These are phyloP conservation scores for Coniophora puteana DNA, from an alignment of 1,284 basidiomycete species.

Conservation along the genomic window DNA sequence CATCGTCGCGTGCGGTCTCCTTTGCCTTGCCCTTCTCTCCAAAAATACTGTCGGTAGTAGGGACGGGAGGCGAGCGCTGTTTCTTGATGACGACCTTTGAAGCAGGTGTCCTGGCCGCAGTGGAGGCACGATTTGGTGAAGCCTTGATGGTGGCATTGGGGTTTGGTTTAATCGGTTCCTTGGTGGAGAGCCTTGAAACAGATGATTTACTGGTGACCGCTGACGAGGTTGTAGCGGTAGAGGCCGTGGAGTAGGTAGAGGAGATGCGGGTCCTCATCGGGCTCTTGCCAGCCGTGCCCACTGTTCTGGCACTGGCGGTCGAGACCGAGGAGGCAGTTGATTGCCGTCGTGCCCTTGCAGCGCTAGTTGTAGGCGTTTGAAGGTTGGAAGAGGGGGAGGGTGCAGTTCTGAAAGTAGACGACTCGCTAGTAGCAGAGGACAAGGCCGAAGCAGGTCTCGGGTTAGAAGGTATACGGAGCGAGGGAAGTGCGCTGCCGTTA, in stretches of 20 bases:
- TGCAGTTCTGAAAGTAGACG: slow-evolving; percentile 57
- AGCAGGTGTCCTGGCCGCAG: no score
- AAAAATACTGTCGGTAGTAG: no score
- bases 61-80: no score
- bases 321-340: slow-evolving; percentile 40
- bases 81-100: no score
- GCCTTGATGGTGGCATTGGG: no score
- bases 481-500: slow-evolving; percentile 23
- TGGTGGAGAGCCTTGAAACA: slow-evolving; percentile 19
- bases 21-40: no score
- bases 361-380: slow-evolving; percentile 23
- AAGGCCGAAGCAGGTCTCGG: slow-evolving; percentile 41
- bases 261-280: slow-evolving; percentile 23
- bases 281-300: slow-evolving; percentile 20
- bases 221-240: slow-evolving; percentile 3
- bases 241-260: slow-evolving; percentile 24
- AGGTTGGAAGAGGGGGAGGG: slow-evolving; percentile 35
- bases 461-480: slow-evolving; percentile 30
- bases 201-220: slow-evolving; percentile 16
- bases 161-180: slow-evolving; percentile 19
- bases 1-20: no score
- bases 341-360: slow-evolving; percentile 34
- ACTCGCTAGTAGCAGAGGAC: slow-evolving; percentile 48
- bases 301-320: slow-evolving; percentile 33
- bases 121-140: no score